Evolutionary conservation across 129 eudicot genomes (phyloP), one percentile per base, ranked within the genome.

Genomic region (Ambrosia trifida): DNA sequence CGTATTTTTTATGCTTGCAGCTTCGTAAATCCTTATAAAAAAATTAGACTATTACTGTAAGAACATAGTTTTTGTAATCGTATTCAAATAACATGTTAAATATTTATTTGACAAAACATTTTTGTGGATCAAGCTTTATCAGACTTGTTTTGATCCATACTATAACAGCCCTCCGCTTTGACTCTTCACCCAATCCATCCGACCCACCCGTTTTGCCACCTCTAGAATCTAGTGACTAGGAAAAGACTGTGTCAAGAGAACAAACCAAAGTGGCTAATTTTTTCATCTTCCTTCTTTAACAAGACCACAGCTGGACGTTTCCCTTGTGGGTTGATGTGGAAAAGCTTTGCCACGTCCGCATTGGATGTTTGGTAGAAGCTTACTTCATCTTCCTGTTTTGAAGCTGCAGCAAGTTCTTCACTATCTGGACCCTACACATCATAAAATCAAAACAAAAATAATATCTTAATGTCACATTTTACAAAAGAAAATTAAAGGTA

Each of bases 381-480:
- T 40, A 91, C 89, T 78, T 85, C 91, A 76, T 87, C 92, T 64
- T 85, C 95, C 54, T 81, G 81, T 49, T 85, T 85, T 35, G 97
- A 84, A 70, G 95, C 97, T 60, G 88, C 97, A 83, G 83, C 80
- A 65, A 88, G 84, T 79, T 83, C 95, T 64, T 87, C 88, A 19
- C 82, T 85, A 3, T 86, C 86, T 67, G 80, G 72, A 68, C 95
- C 97, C 97, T 91, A 72, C 72, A 47, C 54, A 64, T 50, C 11
- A 56, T 40, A 46, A 57, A 28, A 68, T 56, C 45, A 36, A 57
- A 59, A 58, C 70, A 50, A 66, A 44, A 2, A 46, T 31, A 35
- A 67, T 31, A 20, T 19, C 38, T 53, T 16, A 58, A 13, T 44
- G 54, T 28, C 38, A 51, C 1, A 30, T 51, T 1, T 11, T 20